phyloP scores from a whole-genome alignment of 805 yeast species.

The Saccharomycopsis fibuligera region DNA sequence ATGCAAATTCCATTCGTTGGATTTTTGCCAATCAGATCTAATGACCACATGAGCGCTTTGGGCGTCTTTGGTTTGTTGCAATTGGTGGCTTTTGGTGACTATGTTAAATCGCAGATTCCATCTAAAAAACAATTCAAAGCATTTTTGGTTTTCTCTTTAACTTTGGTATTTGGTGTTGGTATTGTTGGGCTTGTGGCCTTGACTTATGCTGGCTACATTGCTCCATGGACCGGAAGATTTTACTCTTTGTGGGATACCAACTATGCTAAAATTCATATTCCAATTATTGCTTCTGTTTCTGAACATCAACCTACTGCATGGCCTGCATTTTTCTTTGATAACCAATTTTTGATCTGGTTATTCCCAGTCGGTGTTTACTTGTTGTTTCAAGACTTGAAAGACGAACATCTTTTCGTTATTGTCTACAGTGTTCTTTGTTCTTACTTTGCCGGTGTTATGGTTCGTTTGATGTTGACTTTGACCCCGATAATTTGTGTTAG shows the following conservation, averaged over 20 bases:
- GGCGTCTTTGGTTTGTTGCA: conserved; percentile 96
- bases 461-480: conserved; percentile 91
- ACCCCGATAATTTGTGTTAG: conserved; percentile 95
- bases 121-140: conserved; percentile 56
- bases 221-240: conserved; percentile 99
- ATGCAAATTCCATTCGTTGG: conserved; percentile 99
- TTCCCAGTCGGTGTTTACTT: conserved; percentile 97
- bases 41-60: conserved; percentile 97
- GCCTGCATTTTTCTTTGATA: conserved; percentile 96
- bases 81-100: conserved; percentile 79
- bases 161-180: conserved; percentile 54
- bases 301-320: conserved; percentile 99
- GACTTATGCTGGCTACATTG: conserved; percentile 88
- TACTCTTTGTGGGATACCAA: conserved; percentile 97
- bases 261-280: conserved; percentile 96
- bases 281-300: conserved; percentile 96
- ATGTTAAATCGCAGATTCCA: conserved; percentile 67
- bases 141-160: conserved; percentile 55
- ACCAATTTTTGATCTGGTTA: conserved; percentile 88
- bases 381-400: conserved; percentile 79
- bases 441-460: conserved; percentile 99
- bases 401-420: conserved; percentile 89
- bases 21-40: conserved; percentile 90
- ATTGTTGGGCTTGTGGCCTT: conserved; percentile 65
- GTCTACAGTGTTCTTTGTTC: conserved; percentile 91